phyloP scores from a whole-genome alignment of 1,284 basidiomycete species.

The Ustilago nuda region DNA sequence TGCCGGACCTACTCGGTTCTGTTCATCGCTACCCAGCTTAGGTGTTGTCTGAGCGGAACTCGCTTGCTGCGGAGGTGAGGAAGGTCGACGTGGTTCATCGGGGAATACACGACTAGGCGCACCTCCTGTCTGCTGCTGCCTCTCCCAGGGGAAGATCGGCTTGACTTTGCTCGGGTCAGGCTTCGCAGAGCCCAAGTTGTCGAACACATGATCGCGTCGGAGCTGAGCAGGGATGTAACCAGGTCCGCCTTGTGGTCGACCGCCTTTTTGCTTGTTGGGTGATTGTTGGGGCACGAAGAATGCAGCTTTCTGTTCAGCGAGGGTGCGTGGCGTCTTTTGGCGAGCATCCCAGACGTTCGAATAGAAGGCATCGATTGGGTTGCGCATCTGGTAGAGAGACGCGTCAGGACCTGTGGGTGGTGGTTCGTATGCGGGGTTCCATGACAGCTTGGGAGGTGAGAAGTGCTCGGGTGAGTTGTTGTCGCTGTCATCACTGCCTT shows the following conservation, averaged over 20 bases:
- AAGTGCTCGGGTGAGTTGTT: conserved; percentile 39
- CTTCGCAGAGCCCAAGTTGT: conserved; percentile 70
- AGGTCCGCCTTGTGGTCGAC: conserved; percentile 30
- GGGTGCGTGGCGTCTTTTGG: conserved; percentile 26
- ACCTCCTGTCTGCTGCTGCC: conserved; percentile 68
- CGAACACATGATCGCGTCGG: conserved; percentile 74
- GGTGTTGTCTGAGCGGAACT: conserved; percentile 14
- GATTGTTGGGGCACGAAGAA: conserved; percentile 74
- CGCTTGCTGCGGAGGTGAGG: conserved; percentile 9
- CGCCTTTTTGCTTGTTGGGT: conserved; percentile 12
- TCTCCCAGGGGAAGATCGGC: conserved; percentile 93
- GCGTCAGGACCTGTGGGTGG: conserved; percentile 70
- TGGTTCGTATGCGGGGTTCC: conserved; percentile 71
- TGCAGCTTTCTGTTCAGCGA: conserved; percentile 49
- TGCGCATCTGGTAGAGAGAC: conserved; percentile 70
- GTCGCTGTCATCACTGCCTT: conserved; percentile 19
- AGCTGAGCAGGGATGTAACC: conserved; percentile 73
- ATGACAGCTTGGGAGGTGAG: conserved; percentile 68
- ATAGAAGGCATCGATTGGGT: conserved; percentile 70
- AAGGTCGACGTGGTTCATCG: conserved; percentile 46
- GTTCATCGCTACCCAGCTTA: conserved; percentile 10
- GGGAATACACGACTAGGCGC: conserved; percentile 54
- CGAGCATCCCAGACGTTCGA: conserved; percentile 72
- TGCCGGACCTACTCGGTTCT: conserved; percentile 3
- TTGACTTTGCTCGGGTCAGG: conserved; percentile 82